Percentiles rank a stretch among this genome's conserved stretches.
phyloP scores from a whole-genome alignment of 352 stramenopile genomes.

The Globisporangium spiculum region DNA sequence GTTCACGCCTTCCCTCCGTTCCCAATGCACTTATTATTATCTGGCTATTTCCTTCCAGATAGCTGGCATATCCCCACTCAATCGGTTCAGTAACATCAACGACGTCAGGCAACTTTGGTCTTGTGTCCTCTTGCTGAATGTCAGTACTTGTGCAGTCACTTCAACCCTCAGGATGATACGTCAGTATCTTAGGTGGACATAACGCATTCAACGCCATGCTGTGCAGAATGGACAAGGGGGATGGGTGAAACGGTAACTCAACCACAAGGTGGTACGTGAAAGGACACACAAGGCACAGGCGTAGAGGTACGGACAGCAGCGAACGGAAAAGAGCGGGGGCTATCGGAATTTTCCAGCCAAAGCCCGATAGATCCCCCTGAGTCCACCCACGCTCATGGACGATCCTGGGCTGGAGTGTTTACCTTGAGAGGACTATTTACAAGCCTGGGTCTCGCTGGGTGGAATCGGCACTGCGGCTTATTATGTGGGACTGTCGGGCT shows the following conservation, averaged over 20 bases:
- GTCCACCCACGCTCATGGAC: not conserved
- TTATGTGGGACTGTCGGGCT: conserved; percentile 1
- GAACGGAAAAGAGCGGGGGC: not conserved
- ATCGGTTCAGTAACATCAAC: not conserved
- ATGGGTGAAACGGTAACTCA: not conserved
- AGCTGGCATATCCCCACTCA: not conserved
- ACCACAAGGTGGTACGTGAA: not conserved
- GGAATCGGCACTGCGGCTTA: not conserved
- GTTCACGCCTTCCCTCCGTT: not conserved
- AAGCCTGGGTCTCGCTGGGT: not conserved
- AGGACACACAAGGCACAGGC: not conserved
- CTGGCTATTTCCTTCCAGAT: not conserved
- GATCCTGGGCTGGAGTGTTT: not conserved
- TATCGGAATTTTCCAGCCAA: not conserved
- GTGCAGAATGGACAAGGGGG: not conserved
- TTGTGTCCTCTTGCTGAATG: not conserved
- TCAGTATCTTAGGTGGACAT: conserved; percentile 5
- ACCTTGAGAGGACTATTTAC: not conserved
- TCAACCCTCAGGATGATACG: not conserved
- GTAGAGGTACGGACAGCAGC: conserved; percentile 5
- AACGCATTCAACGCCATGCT: not conserved
- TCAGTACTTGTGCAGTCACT: not conserved
- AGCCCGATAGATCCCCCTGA: not conserved
- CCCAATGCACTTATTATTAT: not conserved
- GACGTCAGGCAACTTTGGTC: not conserved